Conservation (phyloP, 768 basidiomycete species). For the Cystoderma amianthinum region DNA sequence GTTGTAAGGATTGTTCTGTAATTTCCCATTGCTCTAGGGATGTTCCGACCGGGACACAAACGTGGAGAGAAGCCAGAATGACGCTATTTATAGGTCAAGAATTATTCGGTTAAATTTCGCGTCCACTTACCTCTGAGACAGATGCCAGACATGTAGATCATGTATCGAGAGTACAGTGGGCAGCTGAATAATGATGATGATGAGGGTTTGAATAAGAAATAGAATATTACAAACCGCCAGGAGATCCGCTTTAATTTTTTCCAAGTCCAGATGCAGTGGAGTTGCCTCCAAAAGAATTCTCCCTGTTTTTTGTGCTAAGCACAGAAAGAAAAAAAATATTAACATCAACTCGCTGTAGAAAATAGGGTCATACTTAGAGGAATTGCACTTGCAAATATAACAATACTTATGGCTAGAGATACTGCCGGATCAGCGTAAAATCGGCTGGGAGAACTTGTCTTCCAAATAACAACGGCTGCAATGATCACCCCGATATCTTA, state of each 20-base stretch:
- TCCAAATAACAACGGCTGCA: constrained; percentile 43
- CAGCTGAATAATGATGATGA: constrained; percentile 18
- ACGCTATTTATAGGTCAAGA: constrained; percentile 20
- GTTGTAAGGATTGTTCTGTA: constrained; percentile 39
- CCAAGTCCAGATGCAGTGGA: constrained; percentile 41
- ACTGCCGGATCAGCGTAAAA: constrained; percentile 51
- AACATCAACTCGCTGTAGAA: no score
- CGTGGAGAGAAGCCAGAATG: constrained; percentile 47
- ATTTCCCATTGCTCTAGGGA: constrained; percentile 43
- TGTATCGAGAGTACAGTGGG: constrained; percentile 41
- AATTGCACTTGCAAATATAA: constrained; percentile 47
- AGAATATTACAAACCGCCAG: constrained; percentile 25
- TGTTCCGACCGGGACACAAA: constrained; percentile 39
- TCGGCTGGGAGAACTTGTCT: constrained; percentile 31
- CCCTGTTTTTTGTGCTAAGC: constrained; percentile 34
- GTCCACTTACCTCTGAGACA: constrained; percentile 42
- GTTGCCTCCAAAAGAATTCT: constrained; percentile 47
- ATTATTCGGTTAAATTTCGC: constrained; percentile 1
- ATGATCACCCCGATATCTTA: constrained; percentile 50
- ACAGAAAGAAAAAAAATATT: no score
- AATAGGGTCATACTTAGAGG: constrained; percentile 41
- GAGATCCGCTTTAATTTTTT: constrained; percentile 41
- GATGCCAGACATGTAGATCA: constrained; percentile 49
- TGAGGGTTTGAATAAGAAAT: constrained; percentile 1
- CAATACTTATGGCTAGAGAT: constrained; percentile 39